Base-by-base conservation (phyloP, 2,329 filamentous ascomycete species). In the Penicillium paneum region DNA sequence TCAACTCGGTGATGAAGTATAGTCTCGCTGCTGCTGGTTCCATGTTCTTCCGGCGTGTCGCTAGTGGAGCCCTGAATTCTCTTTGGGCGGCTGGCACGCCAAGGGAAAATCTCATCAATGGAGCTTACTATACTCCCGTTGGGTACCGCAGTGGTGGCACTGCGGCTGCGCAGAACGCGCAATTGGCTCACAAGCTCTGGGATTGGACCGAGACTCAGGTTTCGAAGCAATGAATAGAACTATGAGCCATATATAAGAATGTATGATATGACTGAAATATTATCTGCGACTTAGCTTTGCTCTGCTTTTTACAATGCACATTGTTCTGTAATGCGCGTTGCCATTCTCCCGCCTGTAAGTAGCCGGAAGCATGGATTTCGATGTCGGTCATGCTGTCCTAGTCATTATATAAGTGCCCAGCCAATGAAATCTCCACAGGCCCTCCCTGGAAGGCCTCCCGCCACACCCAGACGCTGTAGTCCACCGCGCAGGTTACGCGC, bases 401-500 rank as follows among this genome's bases (percentile, higher is more conserved):
- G 31, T 12, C 32, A 38, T 31, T 40, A 15, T 3, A 41, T 24
- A 24, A 32, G 35, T 39, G n/a, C 12, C 8, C 13, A 80, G 79
- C 0, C 81, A 86, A 61, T 85, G 83, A 71, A 71, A 78, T 60
- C 79, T 83, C 61, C 72, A 54, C 44, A 68, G 67, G 57, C 71
- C 58, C 40, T 74, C 64, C 67, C 69, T 49, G 55, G 71, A 41
- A 42, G 63, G 69, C 72, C 11, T 77, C 75, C 24, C 66, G 67
- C 2, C 73, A 74, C 1, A 56, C 6, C 83, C 84, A 0, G 83
- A 86, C 63, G 83, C 80, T 0, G 80, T 87, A 48, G 82, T 87
- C 49, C 83, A 87, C 66, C 81, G 86, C 40, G 81, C 78, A 15
- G 83, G 81, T 0, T 81, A 81, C 59, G 79, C 84, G 0, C 76